Conservation (phyloP, 768 basidiomycete genomes). For the Tulasnella calospora region DNA sequence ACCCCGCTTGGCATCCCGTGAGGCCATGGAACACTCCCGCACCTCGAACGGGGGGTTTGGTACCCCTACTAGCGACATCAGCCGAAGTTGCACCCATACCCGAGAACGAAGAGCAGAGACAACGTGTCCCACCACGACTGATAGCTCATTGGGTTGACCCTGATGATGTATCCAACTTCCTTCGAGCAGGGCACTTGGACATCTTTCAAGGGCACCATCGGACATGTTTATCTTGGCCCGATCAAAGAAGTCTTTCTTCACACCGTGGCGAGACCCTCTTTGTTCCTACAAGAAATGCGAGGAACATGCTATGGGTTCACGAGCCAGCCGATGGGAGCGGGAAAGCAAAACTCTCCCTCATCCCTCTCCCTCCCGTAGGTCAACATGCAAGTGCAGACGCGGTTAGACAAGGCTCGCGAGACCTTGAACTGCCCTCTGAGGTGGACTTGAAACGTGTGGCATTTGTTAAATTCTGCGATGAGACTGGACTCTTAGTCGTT, state of each 20-base stretch:
- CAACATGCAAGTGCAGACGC: neutral
- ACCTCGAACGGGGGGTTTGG: neutral
- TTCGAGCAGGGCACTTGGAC: neutral
- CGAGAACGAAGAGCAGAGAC: neutral
- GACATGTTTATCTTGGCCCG: conserved; percentile 4
- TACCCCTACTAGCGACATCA: conserved; percentile 11
- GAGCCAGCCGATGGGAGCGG: neutral
- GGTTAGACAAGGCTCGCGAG: neutral
- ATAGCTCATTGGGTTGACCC: conserved; percentile 10
- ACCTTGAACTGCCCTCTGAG: conserved; percentile 1
- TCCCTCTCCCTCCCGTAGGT: neutral
- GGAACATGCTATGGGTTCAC: conserved; percentile 3
- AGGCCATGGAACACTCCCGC: conserved; percentile 10
- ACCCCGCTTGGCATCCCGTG: conserved; percentile 16
- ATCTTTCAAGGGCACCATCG: neutral
- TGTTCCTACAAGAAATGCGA: neutral
- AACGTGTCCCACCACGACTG: neutral
- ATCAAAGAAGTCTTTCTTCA: neutral
- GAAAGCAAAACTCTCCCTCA: neutral
- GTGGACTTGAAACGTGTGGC: conserved; percentile 7
- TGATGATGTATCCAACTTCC: neutral
- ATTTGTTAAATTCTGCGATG: conserved; percentile 8
- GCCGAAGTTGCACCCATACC: neutral
- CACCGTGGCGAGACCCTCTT: conserved; percentile 5
- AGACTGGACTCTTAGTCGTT: conserved; percentile 1